A percentile compares a stretch with the other conserved stretches of the same genome.
Evolutionary conservation across 495 filamentous ascomycete species (phyloP).

Genomic region (Sphaerosporella brunnea): DNA sequence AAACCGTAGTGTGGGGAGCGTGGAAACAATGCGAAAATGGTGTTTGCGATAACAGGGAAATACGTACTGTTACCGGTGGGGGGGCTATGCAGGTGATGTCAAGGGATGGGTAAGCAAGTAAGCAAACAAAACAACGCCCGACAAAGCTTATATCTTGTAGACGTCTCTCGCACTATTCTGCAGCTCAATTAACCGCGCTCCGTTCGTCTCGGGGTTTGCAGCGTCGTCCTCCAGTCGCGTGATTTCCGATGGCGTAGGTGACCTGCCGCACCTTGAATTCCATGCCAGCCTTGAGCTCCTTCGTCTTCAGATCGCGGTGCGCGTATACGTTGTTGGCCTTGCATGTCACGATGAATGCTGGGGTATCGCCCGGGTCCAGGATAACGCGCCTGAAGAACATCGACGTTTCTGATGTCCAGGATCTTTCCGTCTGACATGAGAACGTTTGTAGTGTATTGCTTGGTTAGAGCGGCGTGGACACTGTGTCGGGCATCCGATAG

Average conservation of each 20-base stretch:
- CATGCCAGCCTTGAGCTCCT: too few relatives aligned
- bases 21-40: too few relatives aligned
- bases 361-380: conserved; percentile 90
- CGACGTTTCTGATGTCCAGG: conserved; percentile 83
- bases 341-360: conserved; percentile 91
- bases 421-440: conserved; percentile 88
- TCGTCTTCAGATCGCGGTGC: conserved; percentile 75
- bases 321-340: too few relatives aligned
- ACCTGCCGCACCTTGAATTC: conserved; percentile 96
- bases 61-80: too few relatives aligned
- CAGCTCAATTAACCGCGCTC: conserved; percentile 93
- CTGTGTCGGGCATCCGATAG: conserved; percentile 78
- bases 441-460: conserved; percentile 84
- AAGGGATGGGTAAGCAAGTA: too few relatives aligned
- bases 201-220: conserved; percentile 77
- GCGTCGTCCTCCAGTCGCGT: conserved; percentile 64
- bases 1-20: too few relatives aligned
- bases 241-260: conserved; percentile 93
- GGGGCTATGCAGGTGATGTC: too few relatives aligned
- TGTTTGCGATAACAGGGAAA: too few relatives aligned
- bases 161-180: conserved; percentile 97
- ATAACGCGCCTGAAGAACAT: conserved; percentile 75
- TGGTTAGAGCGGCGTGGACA: conserved; percentile 85
- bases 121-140: too few relatives aligned
- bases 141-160: too few relatives aligned